Evolutionary conservation across 2,329 filamentous ascomycete genomes (phyloP).

Genomic region (Knoxdaviesia capensis): DNA sequence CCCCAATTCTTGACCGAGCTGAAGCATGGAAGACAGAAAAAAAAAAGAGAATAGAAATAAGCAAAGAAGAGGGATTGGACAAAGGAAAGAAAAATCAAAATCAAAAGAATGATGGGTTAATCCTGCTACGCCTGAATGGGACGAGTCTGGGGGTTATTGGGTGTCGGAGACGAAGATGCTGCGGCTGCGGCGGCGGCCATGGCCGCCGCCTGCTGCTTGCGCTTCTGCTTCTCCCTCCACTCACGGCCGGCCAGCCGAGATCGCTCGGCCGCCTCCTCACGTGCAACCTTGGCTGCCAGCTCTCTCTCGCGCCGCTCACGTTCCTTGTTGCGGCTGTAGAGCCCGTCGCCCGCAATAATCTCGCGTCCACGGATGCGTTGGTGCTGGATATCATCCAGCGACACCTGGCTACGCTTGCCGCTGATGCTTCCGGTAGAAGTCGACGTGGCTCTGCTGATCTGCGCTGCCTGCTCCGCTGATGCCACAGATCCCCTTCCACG

Average conservation of each 20-base stretch:
- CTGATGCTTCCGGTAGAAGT: constrained; percentile 22
- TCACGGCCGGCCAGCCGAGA: constrained; percentile 37
- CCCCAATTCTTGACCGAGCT: no score
- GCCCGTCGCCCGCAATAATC: constrained; percentile 31
- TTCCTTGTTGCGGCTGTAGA: constrained; percentile 23
- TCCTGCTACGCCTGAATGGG: neutral
- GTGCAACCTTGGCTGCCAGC: constrained; percentile 28
- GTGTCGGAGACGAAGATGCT: neutral
- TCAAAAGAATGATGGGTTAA: neutral
- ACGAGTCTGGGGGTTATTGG: neutral
- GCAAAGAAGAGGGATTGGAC: neutral
- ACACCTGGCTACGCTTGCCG: constrained; percentile 26
- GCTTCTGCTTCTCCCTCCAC: constrained; percentile 39
- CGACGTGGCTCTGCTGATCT: constrained; percentile 20
- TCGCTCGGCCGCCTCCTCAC: constrained; percentile 40
- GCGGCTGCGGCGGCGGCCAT: no score
- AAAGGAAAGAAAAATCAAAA: neutral
- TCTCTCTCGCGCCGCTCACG: constrained; percentile 34
- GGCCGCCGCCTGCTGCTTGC: constrained; percentile 13
- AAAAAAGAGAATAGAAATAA: neutral
- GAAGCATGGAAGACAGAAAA: neutral
- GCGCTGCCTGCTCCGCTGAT: constrained; percentile 3
- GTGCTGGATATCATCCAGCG: constrained; percentile 26
- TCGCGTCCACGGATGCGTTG: constrained; percentile 32
- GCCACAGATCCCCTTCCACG: constrained; percentile 11